These are phyloP conservation scores for Phytophthora boehmeriae DNA, from an alignment of 352 stramenopile species.

Conservation along the genomic window DNA sequence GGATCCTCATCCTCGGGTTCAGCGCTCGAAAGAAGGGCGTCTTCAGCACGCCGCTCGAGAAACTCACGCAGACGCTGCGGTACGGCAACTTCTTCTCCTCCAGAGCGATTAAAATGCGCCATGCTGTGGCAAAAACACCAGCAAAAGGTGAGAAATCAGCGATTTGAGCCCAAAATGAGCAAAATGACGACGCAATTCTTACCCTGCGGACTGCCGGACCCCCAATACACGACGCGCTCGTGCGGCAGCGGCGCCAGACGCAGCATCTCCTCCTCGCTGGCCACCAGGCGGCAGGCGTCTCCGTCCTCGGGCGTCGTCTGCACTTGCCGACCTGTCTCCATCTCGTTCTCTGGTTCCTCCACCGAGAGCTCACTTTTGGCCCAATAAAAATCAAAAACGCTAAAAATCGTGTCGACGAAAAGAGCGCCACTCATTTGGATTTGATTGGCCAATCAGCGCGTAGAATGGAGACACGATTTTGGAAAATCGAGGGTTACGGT, in stretches of 20 bases:
- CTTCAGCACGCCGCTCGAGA: constrained; percentile 86
- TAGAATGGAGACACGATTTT: too few relatives aligned
- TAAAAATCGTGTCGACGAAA: too few relatives aligned
- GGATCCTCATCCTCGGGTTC: constrained; percentile 84
- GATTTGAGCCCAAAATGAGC: neutral
- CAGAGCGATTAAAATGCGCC: constrained; percentile 82
- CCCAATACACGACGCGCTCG: constrained; percentile 86
- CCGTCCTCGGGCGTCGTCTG: neutral
- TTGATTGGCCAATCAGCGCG: too few relatives aligned
- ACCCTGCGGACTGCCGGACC: constrained; percentile 85
- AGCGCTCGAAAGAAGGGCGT: constrained; percentile 74
- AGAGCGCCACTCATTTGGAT: too few relatives aligned
- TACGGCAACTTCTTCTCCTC: constrained; percentile 82
- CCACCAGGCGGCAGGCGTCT: constrained; percentile 35
- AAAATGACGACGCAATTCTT: constrained; percentile 4
- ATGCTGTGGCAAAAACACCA: constrained; percentile 40
- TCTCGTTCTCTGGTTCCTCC: constrained; percentile 1
- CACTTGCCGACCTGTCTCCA: constrained; percentile 9
- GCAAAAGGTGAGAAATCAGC: neutral
- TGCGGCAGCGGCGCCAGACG: constrained; percentile 57
- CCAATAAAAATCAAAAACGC: too few relatives aligned
- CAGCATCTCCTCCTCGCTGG: constrained; percentile 64
- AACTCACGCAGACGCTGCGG: constrained; percentile 82
- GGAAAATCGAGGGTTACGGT: too few relatives aligned
- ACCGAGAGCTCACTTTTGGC: too few relatives aligned